phyloP scores from a whole-genome alignment of 2,329 filamentous ascomycete species.

The Aspergillus pseudoglaucus region DNA sequence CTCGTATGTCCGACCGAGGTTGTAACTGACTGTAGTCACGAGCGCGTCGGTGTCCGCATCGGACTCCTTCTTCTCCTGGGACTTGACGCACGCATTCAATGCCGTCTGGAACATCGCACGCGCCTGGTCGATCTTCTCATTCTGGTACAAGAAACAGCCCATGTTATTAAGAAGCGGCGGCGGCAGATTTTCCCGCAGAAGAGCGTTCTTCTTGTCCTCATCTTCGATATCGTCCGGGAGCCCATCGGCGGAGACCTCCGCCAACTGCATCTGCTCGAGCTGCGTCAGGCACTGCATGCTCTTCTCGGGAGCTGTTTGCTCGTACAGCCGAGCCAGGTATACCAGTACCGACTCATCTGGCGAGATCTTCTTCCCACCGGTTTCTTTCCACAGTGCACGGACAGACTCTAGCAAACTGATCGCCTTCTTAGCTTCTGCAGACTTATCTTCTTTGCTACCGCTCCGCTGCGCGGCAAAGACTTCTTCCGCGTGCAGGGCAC shows the following conservation, averaged over 20 bases:
- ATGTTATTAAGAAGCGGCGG: conserved; percentile 96
- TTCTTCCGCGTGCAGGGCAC: conserved; percentile 89
- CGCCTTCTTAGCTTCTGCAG: conserved; percentile 76
- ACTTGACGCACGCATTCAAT: conserved; percentile 76
- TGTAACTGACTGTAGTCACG: conserved; percentile 94
- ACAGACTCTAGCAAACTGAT: conserved; percentile 78
- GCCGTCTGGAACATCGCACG: conserved; percentile 90
- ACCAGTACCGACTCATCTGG: conserved; percentile 83
- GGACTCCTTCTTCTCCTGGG: conserved; percentile 58
- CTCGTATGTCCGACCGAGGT: conserved; percentile 89
- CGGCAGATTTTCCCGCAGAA: conserved; percentile 70
- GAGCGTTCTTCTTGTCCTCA: conserved; percentile 49
- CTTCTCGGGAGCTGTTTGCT: conserved; percentile 77
- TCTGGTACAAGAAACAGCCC: conserved; percentile 88
- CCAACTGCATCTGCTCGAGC: conserved; percentile 82
- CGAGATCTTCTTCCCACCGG: conserved; percentile 68
- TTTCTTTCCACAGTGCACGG: conserved; percentile 80
- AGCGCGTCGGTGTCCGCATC: conserved; percentile 81
- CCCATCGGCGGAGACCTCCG: conserved; percentile 67
- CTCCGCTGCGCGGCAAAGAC: conserved; percentile 73
- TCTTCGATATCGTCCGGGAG: conserved; percentile 55
- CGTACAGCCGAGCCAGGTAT: conserved; percentile 87
- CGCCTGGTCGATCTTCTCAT: conserved; percentile 71
- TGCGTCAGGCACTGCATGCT: conserved; percentile 86
- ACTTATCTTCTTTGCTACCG: conserved; percentile 83